phyloP scores from a whole-genome alignment of 1,284 basidiomycete species.

The Moniliella sp. region DNA sequence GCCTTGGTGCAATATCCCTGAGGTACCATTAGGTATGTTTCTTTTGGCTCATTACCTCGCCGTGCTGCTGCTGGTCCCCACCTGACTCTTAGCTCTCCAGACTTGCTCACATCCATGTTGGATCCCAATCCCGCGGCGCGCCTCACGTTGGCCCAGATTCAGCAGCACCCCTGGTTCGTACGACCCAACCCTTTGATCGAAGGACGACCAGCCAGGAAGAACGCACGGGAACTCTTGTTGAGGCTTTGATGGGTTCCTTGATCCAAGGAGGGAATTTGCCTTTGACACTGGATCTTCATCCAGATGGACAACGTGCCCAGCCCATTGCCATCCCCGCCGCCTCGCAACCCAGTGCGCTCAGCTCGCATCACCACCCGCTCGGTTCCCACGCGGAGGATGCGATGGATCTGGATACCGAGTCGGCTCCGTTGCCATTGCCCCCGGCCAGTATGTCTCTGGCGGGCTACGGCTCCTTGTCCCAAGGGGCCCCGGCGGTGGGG shows the following conservation, averaged over 20 bases:
- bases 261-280: not conserved
- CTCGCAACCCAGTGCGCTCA: not conserved
- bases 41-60: slow-evolving; percentile 4
- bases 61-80: no score
- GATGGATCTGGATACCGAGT: not conserved
- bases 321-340: not conserved
- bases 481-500: slow-evolving; percentile 1
- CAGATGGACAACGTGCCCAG: not conserved
- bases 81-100: not conserved
- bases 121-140: slow-evolving; percentile 17
- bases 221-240: not conserved
- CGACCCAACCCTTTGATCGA: not conserved
- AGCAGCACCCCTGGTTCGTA: slow-evolving; percentile 9
- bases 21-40: slow-evolving; percentile 37
- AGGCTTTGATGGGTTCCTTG: not conserved
- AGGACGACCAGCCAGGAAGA: not conserved
- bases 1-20: slow-evolving; percentile 58
- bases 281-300: not conserved
- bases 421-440: no score
- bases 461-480: no score
- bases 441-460: no score
- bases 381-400: not conserved
- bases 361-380: no score
- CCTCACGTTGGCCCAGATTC: slow-evolving; percentile 18
- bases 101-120: slow-evolving; percentile 16